A percentile compares a stretch with the other conserved stretches of the same genome.
Conservation (phyloP, 2,329 filamentous ascomycete species). For the Stachybotrys echinatus region DNA sequence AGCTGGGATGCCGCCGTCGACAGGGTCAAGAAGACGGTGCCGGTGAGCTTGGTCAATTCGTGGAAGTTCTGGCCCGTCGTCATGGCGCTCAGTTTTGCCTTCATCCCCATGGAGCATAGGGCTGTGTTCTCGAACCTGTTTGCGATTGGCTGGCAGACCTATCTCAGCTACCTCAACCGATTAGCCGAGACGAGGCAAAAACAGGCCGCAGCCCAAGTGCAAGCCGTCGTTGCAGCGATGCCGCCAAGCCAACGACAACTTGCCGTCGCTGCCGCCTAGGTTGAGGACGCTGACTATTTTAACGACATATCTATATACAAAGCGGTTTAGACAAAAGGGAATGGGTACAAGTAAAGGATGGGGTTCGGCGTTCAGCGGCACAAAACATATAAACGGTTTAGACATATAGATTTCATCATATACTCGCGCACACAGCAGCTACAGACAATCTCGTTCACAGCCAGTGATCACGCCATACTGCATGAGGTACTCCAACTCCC, state of each 20-base stretch:
- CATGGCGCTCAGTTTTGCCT: conserved; percentile 83
- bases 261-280: too few species aligned
- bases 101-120: conserved; percentile 71
- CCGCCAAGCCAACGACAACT: background rate
- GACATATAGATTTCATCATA: background rate
- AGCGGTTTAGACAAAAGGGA: too few species aligned
- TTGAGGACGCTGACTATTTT: too few species aligned
- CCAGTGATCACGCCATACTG: too few species aligned
- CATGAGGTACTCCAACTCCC: too few species aligned
- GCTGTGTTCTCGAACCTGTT: conserved; percentile 75
- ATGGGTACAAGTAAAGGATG: too few species aligned
- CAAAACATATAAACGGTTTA: too few species aligned
- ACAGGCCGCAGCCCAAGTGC: background rate
- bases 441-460: too few species aligned
- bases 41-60: conserved; percentile 69
- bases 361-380: too few species aligned
- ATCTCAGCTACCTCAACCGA: conserved; percentile 75
- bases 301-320: too few species aligned
- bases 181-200: conserved; percentile 47
- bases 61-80: conserved; percentile 86
- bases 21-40: conserved; percentile 70
- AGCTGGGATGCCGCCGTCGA: conserved; percentile 58
- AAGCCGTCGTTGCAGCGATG: background rate
- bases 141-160: conserved; percentile 89
- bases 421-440: too few species aligned